These are phyloP conservation scores for Hansenula sp. DNA, from an alignment of 1,139 yeast genomes.

Conservation along the genomic window DNA sequence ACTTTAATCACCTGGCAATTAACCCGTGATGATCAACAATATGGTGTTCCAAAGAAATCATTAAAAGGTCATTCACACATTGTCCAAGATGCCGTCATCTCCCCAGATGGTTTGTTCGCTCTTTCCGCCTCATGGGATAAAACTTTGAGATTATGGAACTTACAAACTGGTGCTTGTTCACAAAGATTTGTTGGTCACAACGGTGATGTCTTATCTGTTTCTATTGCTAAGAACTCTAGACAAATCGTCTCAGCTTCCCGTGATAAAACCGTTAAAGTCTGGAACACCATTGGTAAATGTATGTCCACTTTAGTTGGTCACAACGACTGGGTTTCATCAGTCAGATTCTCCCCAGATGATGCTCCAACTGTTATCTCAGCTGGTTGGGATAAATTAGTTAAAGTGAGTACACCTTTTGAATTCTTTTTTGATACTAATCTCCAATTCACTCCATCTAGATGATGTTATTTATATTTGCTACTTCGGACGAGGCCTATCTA, in stretches of 20 bases:
- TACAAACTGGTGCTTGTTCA: conserved; percentile 83
- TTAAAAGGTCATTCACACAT: conserved; percentile 99
- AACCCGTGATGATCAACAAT: conserved; percentile 95
- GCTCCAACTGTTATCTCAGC: conserved; percentile 88
- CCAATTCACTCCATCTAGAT: too few species aligned
- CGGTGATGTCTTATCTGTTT: conserved; percentile 95
- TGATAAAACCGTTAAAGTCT: conserved; percentile 98
- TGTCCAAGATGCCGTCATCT: conserved; percentile 95
- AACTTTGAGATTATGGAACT: conserved; percentile 98
- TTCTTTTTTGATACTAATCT: neutral
- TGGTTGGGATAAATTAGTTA: conserved; percentile 98
- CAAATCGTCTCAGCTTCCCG: conserved; percentile 99
- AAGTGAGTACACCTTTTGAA: conserved; percentile 66
- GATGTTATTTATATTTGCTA: conserved; percentile 93
- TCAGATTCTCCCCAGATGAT: conserved; percentile 81
- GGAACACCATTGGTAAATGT: conserved; percentile 99
- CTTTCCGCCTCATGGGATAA: conserved; percentile 99
- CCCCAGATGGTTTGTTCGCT: conserved; percentile 98
- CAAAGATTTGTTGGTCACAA: conserved; percentile 98
- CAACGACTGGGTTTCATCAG: conserved; percentile 99
- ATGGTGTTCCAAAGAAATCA: conserved; percentile 98
- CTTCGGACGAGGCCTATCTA: conserved; percentile 81
- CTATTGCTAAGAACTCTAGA: conserved; percentile 95
- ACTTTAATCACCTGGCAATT: conserved; percentile 97
- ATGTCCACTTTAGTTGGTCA: conserved; percentile 91